A percentile compares a stretch with the other conserved stretches of the same genome.
phyloP scores from a whole-genome alignment of 2,329 filamentous ascomycete species.

The Xylaria multiplex region DNA sequence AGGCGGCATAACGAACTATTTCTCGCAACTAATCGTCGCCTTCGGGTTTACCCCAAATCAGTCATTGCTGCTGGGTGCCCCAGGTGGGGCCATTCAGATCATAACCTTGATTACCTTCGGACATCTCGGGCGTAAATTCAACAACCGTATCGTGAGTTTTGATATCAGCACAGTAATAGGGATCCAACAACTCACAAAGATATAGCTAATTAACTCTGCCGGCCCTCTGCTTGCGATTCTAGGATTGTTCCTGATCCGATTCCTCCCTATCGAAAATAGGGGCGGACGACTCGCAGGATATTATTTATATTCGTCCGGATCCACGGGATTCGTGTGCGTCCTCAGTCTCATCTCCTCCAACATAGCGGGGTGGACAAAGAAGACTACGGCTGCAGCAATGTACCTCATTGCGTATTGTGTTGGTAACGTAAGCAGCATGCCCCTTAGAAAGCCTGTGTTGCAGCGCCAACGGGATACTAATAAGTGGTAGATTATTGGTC shows the following conservation, averaged over 20 bases:
- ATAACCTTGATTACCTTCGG: conserved; percentile 61
- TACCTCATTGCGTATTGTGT: conserved; percentile 62
- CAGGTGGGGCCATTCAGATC: conserved; percentile 73
- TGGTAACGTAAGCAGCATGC: conserved; percentile 54
- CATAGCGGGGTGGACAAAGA: conserved; percentile 66
- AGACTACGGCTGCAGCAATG: conserved; percentile 66
- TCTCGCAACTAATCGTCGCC: conserved; percentile 55
- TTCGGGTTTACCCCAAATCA: conserved; percentile 73
- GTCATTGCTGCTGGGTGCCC: conserved; percentile 71
- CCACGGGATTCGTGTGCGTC: conserved; percentile 71
- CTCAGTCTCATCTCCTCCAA: conserved; percentile 72
- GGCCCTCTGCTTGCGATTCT: conserved; percentile 65
- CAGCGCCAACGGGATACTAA: conserved; percentile 1
- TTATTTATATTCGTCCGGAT: conserved; percentile 70
- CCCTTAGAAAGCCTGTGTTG: background rate
- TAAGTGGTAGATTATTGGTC: conserved; percentile 51
- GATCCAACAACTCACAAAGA: conserved; percentile 25
- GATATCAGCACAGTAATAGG: conserved; percentile 9
- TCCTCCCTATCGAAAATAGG: conserved; percentile 66
- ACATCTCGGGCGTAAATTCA: conserved; percentile 65
- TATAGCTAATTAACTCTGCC: conserved; percentile 59
- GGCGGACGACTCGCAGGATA: conserved; percentile 70
- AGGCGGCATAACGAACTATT: conserved; percentile 52
- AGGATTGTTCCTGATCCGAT: conserved; percentile 72
- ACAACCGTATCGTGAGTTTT: conserved; percentile 60